Percentiles rank a stretch among this genome's conserved stretches.
Conservation (phyloP, 148 eudicot genomes). For the Talinum fruticosum region DNA sequence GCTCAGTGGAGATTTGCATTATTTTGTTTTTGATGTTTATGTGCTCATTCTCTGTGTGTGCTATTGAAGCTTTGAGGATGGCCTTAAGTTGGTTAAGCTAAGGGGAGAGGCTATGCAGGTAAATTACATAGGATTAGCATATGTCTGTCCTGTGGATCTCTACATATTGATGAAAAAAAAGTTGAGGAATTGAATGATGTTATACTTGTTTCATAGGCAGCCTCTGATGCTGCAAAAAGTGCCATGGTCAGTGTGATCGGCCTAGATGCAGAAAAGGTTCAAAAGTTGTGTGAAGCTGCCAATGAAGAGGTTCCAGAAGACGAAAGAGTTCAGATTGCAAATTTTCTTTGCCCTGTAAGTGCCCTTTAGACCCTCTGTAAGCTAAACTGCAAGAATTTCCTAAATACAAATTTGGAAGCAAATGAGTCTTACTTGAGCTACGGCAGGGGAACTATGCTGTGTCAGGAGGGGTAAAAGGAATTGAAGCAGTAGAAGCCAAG, state of each 20-base stretch:
- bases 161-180: not conserved
- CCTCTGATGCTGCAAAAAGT: conserved; percentile 83
- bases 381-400: not conserved
- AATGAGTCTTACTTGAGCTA: not conserved
- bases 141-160: conserved; percentile 9
- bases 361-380: not conserved
- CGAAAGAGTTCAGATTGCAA: conserved; percentile 77
- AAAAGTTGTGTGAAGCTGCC: conserved; percentile 79
- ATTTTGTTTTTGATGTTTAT: not conserved
- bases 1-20: not conserved
- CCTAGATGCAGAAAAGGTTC: conserved; percentile 79
- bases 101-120: conserved; percentile 98
- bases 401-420: not conserved
- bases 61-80: conserved; percentile 80
- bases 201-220: conserved; percentile 43
- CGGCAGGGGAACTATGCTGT: conserved; percentile 90
- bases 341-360: conserved; percentile 75
- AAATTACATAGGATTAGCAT: conserved; percentile 4
- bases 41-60: not conserved
- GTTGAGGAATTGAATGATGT: not conserved
- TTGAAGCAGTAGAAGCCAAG: conserved; percentile 93
- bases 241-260: conserved; percentile 89
- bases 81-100: conserved; percentile 89
- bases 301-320: conserved; percentile 84
- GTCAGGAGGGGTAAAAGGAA: conserved; percentile 91